Conservation (phyloP, 192 early-diverging fungal genomes). For the Mortierella claussenii region DNA sequence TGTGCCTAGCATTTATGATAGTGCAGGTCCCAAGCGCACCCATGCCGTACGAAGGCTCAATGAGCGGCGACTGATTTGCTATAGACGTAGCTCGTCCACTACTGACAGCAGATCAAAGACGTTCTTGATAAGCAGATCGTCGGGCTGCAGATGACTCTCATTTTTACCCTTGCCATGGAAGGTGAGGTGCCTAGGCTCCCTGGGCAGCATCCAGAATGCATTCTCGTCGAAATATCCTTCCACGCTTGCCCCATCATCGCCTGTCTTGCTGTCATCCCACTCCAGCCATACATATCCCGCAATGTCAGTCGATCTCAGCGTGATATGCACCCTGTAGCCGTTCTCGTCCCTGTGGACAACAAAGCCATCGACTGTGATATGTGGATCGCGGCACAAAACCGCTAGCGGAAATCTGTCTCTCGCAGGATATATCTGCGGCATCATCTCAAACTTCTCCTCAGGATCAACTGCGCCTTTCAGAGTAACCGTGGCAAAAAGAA, state of each 20-base stretch:
- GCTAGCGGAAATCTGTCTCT: slow-evolving; percentile 10
- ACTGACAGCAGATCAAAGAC: slow-evolving; percentile 12
- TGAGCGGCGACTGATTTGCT: too few species aligned
- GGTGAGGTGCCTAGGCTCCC: neutral
- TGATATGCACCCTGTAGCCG: slow-evolving; percentile 3
- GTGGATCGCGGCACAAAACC: neutral
- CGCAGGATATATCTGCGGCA: slow-evolving; percentile 22
- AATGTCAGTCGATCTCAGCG: neutral
- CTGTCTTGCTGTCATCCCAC: slow-evolving; percentile 7
- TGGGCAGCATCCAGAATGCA: slow-evolving; percentile 25
- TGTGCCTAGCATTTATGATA: too few species aligned
- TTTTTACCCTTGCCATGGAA: slow-evolving; percentile 9
- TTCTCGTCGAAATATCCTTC: slow-evolving; percentile 37
- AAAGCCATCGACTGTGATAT: neutral
- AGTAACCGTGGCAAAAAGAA: neutral
- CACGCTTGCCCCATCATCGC: neutral
- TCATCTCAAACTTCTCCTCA: slow-evolving; percentile 7
- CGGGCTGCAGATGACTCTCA: neutral
- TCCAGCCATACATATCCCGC: slow-evolving; percentile 30
- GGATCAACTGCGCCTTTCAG: too few species aligned
- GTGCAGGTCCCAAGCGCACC: too few species aligned
- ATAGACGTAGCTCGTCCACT: neutral
- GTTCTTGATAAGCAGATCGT: slow-evolving; percentile 7
- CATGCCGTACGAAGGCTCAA: too few species aligned
- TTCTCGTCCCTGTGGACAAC: neutral